Percentiles rank a stretch among this genome's conserved stretches.
phyloP scores from a whole-genome alignment of 768 basidiomycete species.

The Termitomyces sp. region DNA sequence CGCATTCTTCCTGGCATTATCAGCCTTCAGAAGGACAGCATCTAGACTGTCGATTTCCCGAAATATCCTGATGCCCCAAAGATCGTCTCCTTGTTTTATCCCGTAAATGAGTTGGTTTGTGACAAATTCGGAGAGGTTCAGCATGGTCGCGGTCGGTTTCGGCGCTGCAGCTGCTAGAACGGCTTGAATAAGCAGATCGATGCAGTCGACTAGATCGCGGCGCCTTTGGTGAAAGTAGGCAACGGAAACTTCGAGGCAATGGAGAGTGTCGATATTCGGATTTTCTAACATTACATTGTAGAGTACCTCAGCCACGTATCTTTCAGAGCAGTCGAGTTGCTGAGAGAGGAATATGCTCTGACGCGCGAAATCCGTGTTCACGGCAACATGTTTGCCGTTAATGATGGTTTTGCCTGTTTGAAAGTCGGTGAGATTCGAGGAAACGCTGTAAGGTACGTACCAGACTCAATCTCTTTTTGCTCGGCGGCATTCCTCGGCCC shows the following conservation, averaged over 20 bases:
- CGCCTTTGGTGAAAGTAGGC: conserved; percentile 66
- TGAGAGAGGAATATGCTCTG: conserved; percentile 77
- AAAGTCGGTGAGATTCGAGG: conserved; percentile 3
- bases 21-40: conserved; percentile 43
- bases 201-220: conserved; percentile 62
- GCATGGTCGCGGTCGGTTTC: conserved; percentile 40
- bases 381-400: conserved; percentile 58
- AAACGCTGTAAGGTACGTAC: conserved; percentile 25
- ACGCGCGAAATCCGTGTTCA: conserved; percentile 75
- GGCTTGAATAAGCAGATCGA: conserved; percentile 64
- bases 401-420: conserved; percentile 57
- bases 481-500: conserved; percentile 58
- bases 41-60: conserved; percentile 59
- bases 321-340: conserved; percentile 79
- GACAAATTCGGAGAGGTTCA: conserved; percentile 52
- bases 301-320: conserved; percentile 65
- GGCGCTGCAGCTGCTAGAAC: conserved; percentile 42
- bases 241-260: conserved; percentile 59
- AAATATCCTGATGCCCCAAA: conserved; percentile 37
- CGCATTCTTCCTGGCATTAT: conserved; percentile 57
- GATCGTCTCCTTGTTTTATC: conserved; percentile 16
- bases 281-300: conserved; percentile 57
- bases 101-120: conserved; percentile 25
- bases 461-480: conserved; percentile 65
- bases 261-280: conserved; percentile 55